Base-by-base conservation (phyloP, 2,329 filamentous ascomycete genomes). In the Torrubiellomyces zombiae region DNA sequence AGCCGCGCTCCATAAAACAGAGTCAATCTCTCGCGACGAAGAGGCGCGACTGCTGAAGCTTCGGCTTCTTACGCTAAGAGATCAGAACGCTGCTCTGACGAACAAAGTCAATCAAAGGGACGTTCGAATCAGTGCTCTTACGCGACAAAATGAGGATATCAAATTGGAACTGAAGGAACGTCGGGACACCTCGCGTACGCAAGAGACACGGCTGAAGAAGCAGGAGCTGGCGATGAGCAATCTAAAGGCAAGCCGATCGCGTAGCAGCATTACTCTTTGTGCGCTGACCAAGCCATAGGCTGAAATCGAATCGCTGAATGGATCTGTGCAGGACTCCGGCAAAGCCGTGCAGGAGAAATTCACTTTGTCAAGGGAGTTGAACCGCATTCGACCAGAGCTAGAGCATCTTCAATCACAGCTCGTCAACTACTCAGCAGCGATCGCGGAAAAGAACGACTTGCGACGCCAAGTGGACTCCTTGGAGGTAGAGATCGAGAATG, bases 401-500 rank as follows among this genome's bases (percentile, higher is more conserved):
- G 63, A 70, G 20, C 63, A 69, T 28, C 50, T 72, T 14, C 53
- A 56, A 33, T 58, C 62, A 3, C 64, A 70, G 38, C 45, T 70
- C 8, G 42, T 53, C 15, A 57, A 61, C 9, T 70, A 85, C 27
- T 73, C 83, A 40, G 62, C 66, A 3, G 55, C 80, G 8, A 57
- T 91, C 10, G 60, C 75, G 2, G 82, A 92, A 43, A 93, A 91
- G 47, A 59, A 86, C 22, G 64, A 75, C 2, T 53, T 94, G 9
- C 75, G 89, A 43, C 73, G 78, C 23, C 79, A 89, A 48, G 49
- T 93, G 15, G 75, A 65, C 40, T 71, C 75, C 2, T 50, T 85
- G 3, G 78, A 92, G 46, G 72, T 81, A 21, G 78, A 92, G 38
- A 60, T 93, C 3, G 80, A 85, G 35, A 80, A 78, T 36, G 80